Percentiles rank a stretch among this genome's conserved stretches.
Evolutionary conservation across 306 rosid genomes (phyloP).

Genomic region (Trifolium subterraneum): DNA sequence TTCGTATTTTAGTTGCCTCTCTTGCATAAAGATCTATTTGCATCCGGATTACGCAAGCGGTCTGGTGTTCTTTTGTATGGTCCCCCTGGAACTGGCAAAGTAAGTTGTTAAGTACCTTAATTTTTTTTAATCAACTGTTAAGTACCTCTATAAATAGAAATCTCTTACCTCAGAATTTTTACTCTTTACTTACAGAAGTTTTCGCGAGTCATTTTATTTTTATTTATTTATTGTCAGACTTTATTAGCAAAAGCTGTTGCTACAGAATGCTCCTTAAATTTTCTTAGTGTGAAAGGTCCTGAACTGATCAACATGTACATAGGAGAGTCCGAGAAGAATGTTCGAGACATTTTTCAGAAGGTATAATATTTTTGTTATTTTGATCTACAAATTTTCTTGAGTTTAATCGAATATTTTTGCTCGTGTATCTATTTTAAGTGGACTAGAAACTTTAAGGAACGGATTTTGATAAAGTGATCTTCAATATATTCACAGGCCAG

Average conservation of each 20-base stretch:
- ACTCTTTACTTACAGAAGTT: constrained; percentile 8
- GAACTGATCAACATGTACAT: constrained; percentile 97
- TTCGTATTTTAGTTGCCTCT: constrained; percentile 74
- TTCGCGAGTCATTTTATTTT: constrained; percentile 14
- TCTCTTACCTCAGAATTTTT: constrained; percentile 14
- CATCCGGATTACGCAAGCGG: constrained; percentile 92
- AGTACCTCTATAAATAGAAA: constrained; percentile 33
- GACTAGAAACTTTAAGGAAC: constrained; percentile 11
- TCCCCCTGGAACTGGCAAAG: constrained; percentile 98
- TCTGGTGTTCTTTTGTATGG: constrained; percentile 97
- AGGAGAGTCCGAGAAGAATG: constrained; percentile 97
- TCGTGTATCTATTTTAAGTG: neutral
- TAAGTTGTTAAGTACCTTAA: constrained; percentile 45
- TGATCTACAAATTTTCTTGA: constrained; percentile 34
- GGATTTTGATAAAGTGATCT: constrained; percentile 30
- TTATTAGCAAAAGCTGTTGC: constrained; percentile 98
- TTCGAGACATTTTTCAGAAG: constrained; percentile 91
- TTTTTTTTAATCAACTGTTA: neutral
- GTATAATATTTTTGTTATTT: constrained; percentile 48
- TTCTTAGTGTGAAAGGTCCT: constrained; percentile 96
- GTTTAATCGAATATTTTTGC: constrained; percentile 3
- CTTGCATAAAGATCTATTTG: constrained; percentile 88
- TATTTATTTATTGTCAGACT: constrained; percentile 58
- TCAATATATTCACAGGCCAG: constrained; percentile 64
- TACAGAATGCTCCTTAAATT: constrained; percentile 93